Evolutionary conservation across 139 green algal genomes (phyloP).

Genomic region (Closterium sp.): DNA sequence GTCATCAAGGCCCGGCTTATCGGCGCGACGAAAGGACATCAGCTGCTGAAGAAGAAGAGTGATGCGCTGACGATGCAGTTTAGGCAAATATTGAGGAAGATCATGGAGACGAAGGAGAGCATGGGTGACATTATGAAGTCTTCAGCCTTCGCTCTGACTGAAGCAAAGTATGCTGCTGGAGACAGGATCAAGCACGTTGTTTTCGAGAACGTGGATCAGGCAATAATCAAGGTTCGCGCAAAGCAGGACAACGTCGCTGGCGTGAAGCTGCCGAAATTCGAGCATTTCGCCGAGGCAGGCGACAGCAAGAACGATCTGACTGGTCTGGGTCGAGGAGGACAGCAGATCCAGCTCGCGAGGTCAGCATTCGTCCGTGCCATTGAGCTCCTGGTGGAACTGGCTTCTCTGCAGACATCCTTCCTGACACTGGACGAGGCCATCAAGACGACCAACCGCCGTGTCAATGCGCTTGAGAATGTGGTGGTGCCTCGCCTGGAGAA

Average conservation of each 20-base stretch:
- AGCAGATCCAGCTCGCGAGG: constrained; percentile 80
- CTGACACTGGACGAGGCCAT: constrained; percentile 95
- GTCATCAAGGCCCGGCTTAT: constrained; percentile 86
- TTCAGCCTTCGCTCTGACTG: constrained; percentile 88
- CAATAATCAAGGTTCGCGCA: constrained; percentile 51
- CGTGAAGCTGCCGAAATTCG: constrained; percentile 94
- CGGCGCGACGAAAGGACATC: constrained; percentile 90
- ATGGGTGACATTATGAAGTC: constrained; percentile 91
- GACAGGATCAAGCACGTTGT: constrained; percentile 93
- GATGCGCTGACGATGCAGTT: constrained; percentile 94
- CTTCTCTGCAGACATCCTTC: constrained; percentile 96
- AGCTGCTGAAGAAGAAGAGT: constrained; percentile 99
- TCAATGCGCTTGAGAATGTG: constrained; percentile 99
- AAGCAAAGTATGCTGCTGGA: constrained; percentile 91
- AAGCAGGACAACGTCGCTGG: constrained; percentile 94
- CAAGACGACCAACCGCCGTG: constrained; percentile 94
- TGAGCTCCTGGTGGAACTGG: constrained; percentile 91
- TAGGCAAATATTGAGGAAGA: constrained; percentile 63
- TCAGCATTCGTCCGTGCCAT: constrained; percentile 65
- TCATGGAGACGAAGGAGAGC: constrained; percentile 86
- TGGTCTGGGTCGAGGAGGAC: constrained; percentile 86
- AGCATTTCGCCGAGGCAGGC: constrained; percentile 52
- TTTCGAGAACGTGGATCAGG: constrained; percentile 80
- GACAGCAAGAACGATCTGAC: constrained; percentile 85
- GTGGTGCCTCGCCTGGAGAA: constrained; percentile 95